A percentile compares a stretch with the other conserved stretches of the same genome.
Evolutionary conservation across 306 rosid genomes (phyloP).

Genomic region (Quercus aquifolioides): DNA sequence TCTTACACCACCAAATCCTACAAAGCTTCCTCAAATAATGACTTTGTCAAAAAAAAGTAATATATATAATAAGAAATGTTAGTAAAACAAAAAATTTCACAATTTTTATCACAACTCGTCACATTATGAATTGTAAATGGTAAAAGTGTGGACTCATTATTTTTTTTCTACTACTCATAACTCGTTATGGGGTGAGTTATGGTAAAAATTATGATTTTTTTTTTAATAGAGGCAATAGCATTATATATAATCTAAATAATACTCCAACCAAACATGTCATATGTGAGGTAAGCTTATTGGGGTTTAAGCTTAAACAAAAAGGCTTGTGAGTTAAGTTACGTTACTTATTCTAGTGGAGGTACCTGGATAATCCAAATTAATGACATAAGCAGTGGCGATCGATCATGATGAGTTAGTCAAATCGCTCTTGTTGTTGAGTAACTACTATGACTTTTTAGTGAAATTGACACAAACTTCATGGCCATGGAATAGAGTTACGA

Average conservation of each 20-base stretch:
- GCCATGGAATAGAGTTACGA: no score
- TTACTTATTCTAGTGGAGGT: not conserved
- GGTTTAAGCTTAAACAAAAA: not conserved
- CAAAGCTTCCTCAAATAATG: no score
- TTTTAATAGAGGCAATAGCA: no score
- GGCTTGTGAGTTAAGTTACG: constrained; percentile 7
- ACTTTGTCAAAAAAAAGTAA: no score
- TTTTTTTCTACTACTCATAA: no score
- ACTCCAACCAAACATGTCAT: not conserved
- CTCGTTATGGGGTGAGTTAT: fast-evolving
- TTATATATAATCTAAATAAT: no score
- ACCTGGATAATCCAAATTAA: not conserved
- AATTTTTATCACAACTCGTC: fast-evolving
- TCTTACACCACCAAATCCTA: no score
- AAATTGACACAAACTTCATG: not conserved
- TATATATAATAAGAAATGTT: no score
- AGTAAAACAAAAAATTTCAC: no score
- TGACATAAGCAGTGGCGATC: constrained; percentile 22
- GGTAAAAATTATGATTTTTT: no score
- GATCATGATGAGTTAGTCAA: not conserved
- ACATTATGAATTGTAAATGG: fast-evolving
- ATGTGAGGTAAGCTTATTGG: not conserved
- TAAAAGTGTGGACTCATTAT: fast-evolving
- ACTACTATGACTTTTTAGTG: not conserved
- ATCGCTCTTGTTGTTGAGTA: not conserved